phyloP scores from a whole-genome alignment of 345 rosid species.

The Chamaenerion angustifolium region DNA sequence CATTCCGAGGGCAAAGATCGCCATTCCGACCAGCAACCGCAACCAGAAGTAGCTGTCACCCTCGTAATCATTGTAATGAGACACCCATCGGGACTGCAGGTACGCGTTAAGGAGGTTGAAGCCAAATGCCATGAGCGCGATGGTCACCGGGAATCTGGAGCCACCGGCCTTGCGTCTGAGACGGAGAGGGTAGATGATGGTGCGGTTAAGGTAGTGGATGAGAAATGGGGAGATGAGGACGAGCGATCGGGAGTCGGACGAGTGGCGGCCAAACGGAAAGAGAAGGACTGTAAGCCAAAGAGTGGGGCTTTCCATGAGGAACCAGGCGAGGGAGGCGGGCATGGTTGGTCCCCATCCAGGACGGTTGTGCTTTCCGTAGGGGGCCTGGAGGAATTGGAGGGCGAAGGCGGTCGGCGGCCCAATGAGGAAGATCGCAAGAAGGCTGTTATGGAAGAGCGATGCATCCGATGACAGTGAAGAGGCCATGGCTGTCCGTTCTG shows the following conservation, averaged over 20 bases:
- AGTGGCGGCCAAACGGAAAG: slow-evolving; percentile 55
- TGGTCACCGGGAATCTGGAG: slow-evolving; percentile 27
- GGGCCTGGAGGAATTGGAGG: slow-evolving; percentile 64
- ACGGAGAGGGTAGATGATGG: slow-evolving; percentile 66
- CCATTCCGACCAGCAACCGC: slow-evolving; percentile 34
- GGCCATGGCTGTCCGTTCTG: neutral
- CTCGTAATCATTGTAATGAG: slow-evolving; percentile 52
- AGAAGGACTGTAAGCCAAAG: slow-evolving; percentile 58
- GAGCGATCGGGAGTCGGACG: slow-evolving; percentile 39
- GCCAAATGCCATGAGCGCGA: slow-evolving; percentile 54
- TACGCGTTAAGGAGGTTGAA: slow-evolving; percentile 60
- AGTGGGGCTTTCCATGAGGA: slow-evolving; percentile 86
- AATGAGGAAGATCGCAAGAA: slow-evolving; percentile 39
- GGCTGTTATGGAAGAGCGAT: slow-evolving; percentile 30
- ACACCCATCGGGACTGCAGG: slow-evolving; percentile 71
- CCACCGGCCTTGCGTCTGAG: slow-evolving; percentile 18
- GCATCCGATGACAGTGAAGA: slow-evolving; percentile 22
- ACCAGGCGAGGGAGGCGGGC: slow-evolving; percentile 72
- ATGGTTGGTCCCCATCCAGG: slow-evolving; percentile 86
- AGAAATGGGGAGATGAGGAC: slow-evolving; percentile 49
- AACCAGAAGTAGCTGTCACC: slow-evolving; percentile 39
- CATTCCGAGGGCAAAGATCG: slow-evolving; percentile 51
- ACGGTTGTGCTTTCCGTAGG: slow-evolving; percentile 89
- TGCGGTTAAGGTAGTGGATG: slow-evolving; percentile 74
- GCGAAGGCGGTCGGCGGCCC: slow-evolving; percentile 56